A percentile compares a stretch with the other conserved stretches of the same genome.
Conservation (phyloP, 768 basidiomycete species). For the Russula dissimulans region DNA sequence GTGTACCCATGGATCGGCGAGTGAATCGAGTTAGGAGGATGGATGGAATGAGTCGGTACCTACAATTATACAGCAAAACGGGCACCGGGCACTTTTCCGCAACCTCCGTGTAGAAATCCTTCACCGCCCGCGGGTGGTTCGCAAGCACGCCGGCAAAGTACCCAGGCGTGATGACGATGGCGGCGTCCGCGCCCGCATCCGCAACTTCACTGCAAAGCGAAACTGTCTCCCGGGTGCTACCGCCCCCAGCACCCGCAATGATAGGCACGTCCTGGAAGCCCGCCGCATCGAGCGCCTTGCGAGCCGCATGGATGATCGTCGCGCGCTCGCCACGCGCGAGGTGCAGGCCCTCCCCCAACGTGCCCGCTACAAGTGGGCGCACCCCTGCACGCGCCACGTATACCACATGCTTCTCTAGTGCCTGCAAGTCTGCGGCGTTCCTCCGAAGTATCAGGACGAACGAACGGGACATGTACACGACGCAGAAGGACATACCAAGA, state of each 20-base stretch:
- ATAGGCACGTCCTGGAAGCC: slow-evolving; percentile 53
- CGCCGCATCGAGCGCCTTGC: slow-evolving; percentile 60
- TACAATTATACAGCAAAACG: slow-evolving; percentile 83
- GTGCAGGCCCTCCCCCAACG: slow-evolving; percentile 83
- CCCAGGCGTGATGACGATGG: slow-evolving; percentile 78
- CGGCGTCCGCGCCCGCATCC: slow-evolving; percentile 76
- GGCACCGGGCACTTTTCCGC: slow-evolving; percentile 76
- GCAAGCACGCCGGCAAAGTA: slow-evolving; percentile 77
- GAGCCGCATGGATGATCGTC: slow-evolving; percentile 52
- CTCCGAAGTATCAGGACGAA: not conserved
- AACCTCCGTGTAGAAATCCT: slow-evolving; percentile 71
- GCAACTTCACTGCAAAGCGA: slow-evolving; percentile 69
- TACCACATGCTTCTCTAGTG: slow-evolving; percentile 61
- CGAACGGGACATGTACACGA: not conserved
- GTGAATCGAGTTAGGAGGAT: not conserved
- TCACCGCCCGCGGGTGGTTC: slow-evolving; percentile 55
- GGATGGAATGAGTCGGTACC: slow-evolving; percentile 24
- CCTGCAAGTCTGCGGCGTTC: slow-evolving; percentile 42
- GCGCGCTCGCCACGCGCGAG: slow-evolving; percentile 58
- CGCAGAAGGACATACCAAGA: slow-evolving; percentile 47
- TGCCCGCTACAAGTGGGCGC: slow-evolving; percentile 63
- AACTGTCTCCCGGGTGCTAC: slow-evolving; percentile 77
- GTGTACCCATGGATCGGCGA: not conserved
- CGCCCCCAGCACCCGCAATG: slow-evolving; percentile 75
- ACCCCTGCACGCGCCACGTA: slow-evolving; percentile 59